phyloP scores from a whole-genome alignment of 2,329 filamentous ascomycete species.

The Trichoderma aggressivum region DNA sequence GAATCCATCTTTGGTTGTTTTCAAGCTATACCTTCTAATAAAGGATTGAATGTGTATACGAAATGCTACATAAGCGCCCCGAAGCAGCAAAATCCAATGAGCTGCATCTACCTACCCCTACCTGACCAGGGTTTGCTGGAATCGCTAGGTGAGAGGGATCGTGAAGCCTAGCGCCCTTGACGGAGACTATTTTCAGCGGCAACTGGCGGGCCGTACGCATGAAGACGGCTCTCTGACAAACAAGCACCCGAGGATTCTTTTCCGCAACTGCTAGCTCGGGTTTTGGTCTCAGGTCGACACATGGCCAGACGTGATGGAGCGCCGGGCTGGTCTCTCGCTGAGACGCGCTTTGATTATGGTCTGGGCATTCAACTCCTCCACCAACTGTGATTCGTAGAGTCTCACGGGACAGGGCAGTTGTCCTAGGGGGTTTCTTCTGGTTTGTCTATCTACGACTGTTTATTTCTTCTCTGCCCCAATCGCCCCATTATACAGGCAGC shows the following conservation, averaged over 20 bases:
- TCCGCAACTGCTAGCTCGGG: background rate
- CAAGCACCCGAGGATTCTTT: background rate
- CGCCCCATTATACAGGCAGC: background rate
- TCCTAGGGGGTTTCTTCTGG: background rate
- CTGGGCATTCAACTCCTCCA: background rate
- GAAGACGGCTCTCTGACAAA: background rate
- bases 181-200: background rate
- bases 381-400: background rate
- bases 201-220: slow-evolving; percentile 4
- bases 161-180: slow-evolving; percentile 1
- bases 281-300: slow-evolving; percentile 5
- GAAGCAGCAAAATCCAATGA: background rate
- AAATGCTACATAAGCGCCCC: background rate
- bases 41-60: background rate
- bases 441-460: background rate
- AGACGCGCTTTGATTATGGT: background rate
- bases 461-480: background rate
- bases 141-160: background rate
- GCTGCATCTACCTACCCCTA: background rate
- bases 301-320: background rate
- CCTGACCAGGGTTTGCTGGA: background rate
- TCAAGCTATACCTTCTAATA: background rate
- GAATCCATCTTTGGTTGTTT: background rate
- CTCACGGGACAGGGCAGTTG: background rate
- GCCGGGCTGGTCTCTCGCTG: background rate